A percentile compares a stretch with the other conserved stretches of the same genome.
phyloP scores from a whole-genome alignment of 805 yeast species.

The Candida qinlingensis region DNA sequence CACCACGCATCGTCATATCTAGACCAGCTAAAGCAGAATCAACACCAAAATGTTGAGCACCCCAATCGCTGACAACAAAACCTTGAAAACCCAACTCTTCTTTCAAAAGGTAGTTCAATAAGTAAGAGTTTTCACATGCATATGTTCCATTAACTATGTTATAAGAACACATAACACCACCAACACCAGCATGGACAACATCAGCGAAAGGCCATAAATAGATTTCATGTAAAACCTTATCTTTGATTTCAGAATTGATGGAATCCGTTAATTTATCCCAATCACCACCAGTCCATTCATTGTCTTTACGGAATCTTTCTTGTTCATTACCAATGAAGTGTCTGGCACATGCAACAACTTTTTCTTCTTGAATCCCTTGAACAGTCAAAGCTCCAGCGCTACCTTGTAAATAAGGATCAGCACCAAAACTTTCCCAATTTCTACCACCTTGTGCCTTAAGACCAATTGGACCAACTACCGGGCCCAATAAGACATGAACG shows the following conservation, averaged over 20 bases:
- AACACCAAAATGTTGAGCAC: conserved; percentile 57
- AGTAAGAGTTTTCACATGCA: conserved; percentile 54
- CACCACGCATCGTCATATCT: conserved; percentile 66
- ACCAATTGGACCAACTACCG: conserved; percentile 57
- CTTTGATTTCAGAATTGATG: conserved; percentile 51
- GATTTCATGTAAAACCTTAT: conserved; percentile 55
- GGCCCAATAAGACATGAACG: conserved; percentile 51
- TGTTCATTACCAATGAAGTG: conserved; percentile 60
- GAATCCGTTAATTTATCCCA: conserved; percentile 41
- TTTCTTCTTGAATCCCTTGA: conserved; percentile 52
- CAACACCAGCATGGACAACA: conserved; percentile 53
- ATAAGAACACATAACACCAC: conserved; percentile 57
- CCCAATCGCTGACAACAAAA: conserved; percentile 63
- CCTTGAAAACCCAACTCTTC: conserved; percentile 65
- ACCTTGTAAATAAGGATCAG: conserved; percentile 29
- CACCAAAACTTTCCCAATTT: conserved; percentile 10
- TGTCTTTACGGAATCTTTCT: conserved; percentile 51
- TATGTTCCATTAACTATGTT: conserved; percentile 51
- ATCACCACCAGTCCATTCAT: conserved; percentile 43
- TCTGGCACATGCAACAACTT: conserved; percentile 51
- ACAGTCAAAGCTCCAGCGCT: conserved; percentile 46
- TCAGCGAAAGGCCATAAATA: conserved; percentile 67
- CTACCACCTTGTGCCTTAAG: conserved; percentile 54
- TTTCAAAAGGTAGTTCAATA: conserved; percentile 49
- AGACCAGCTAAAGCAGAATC: conserved; percentile 52